Percentiles rank a stretch among this genome's conserved stretches.
phyloP scores from a whole-genome alignment of 2,329 filamentous ascomycete genomes.

The Xylaria digitata region DNA sequence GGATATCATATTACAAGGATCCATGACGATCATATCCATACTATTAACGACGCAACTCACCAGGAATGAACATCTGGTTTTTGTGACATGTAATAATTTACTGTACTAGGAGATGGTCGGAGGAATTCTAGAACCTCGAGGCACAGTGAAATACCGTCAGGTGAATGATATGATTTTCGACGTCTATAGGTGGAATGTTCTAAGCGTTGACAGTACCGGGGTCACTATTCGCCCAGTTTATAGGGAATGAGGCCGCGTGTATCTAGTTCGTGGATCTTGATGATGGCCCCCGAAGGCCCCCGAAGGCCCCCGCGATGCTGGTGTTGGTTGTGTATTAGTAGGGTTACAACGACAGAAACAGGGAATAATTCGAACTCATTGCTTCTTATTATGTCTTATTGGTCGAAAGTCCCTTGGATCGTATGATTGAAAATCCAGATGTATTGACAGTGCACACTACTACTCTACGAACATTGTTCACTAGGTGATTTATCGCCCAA shows the following conservation, averaged over 20 bases:
- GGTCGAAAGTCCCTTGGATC: neutral
- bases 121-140: neutral
- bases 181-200: neutral
- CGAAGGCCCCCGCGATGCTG: neutral
- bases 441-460: too few species aligned
- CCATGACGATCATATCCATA: slow-evolving; percentile 8
- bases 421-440: too few species aligned
- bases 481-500: too few species aligned
- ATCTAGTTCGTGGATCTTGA: too few species aligned
- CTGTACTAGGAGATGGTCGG: neutral
- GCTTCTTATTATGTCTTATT: neutral
- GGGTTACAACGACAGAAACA: neutral
- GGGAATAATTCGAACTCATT: neutral
- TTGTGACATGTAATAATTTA: neutral
- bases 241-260: neutral
- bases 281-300: too few species aligned
- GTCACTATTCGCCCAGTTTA: too few species aligned
- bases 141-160: neutral
- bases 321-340: neutral
- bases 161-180: neutral
- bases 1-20: slow-evolving; percentile 8
- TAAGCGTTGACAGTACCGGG: neutral
- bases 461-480: too few species aligned
- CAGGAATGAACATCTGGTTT: neutral
- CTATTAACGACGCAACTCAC: neutral